Conservation (phyloP, 2,329 filamentous ascomycete species). For the Phyllosticta citriasiana region DNA sequence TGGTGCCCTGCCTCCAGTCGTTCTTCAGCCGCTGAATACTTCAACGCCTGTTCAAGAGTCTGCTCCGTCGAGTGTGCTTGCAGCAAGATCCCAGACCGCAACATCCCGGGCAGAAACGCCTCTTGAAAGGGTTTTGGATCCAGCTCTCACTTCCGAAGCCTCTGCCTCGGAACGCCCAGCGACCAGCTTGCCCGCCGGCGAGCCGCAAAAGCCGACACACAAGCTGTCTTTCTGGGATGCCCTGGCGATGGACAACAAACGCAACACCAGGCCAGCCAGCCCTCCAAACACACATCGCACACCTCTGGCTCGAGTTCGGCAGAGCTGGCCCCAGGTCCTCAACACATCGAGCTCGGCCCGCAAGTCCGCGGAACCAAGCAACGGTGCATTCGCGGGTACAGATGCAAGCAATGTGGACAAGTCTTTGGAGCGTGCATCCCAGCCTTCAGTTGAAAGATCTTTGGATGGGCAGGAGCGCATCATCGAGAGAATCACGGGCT, state of each 20-base stretch:
- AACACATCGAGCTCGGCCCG: conserved; percentile 2
- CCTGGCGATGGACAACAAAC: neutral
- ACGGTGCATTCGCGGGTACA: neutral
- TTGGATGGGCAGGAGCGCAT: neutral
- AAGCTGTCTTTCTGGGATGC: conserved; percentile 7
- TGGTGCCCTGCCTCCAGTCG: conserved; percentile 1
- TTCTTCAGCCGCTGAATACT: conserved; percentile 5
- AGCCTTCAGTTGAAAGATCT: neutral
- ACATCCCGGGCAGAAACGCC: neutral
- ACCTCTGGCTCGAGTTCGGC: conserved; percentile 8
- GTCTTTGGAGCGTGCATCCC: neutral
- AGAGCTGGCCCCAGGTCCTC: conserved; percentile 3
- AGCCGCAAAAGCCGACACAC: neutral
- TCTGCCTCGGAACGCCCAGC: neutral
- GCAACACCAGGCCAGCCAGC: conserved; percentile 5
- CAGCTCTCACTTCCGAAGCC: neutral
- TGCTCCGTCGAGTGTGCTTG: neutral
- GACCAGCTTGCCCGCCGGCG: neutral
- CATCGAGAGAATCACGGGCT: neutral
- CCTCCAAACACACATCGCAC: conserved; percentile 6
- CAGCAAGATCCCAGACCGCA: neutral
- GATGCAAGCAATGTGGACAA: neutral
- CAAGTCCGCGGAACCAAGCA: neutral
- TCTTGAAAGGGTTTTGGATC: neutral
- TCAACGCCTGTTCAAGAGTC: neutral